These are phyloP conservation scores for Diddensiella caesifluorescens DNA, from an alignment of 805 yeast species.

Conservation along the genomic window DNA sequence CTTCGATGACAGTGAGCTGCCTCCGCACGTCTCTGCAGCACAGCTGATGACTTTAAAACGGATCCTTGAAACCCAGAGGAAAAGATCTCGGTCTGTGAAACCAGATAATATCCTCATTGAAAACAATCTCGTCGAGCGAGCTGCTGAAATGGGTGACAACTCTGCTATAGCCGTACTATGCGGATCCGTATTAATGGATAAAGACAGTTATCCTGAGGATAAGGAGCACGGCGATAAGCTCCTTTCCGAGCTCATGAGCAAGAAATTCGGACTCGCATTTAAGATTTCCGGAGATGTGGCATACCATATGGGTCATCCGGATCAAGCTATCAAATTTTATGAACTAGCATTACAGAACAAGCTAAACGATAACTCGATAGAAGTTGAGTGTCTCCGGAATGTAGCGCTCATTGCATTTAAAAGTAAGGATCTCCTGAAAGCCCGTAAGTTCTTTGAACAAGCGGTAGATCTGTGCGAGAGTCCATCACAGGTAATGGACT, in stretches of 20 bases:
- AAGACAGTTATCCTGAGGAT: conserved; percentile 45
- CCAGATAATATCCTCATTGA: conserved; percentile 56
- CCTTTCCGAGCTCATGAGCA: conserved; percentile 49
- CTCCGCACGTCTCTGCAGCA: conserved; percentile 44
- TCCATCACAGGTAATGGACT: conserved; percentile 48
- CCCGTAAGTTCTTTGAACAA: conserved; percentile 55
- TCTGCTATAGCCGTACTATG: conserved; percentile 76
- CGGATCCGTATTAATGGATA: conserved; percentile 37
- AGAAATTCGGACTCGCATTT: conserved; percentile 66
- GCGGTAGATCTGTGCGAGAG: conserved; percentile 56
- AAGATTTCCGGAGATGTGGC: conserved; percentile 79
- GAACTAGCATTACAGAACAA: conserved; percentile 46
- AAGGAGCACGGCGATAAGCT: conserved; percentile 56
- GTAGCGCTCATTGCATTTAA: conserved; percentile 55
- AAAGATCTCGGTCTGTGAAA: conserved; percentile 54
- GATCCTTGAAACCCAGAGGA: conserved; percentile 57
- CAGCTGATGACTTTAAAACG: conserved; percentile 67
- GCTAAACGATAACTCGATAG: conserved; percentile 43
- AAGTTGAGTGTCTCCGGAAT: conserved; percentile 68
- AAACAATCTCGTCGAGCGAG: conserved; percentile 66
- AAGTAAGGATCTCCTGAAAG: conserved; percentile 43
- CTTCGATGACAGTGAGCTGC: conserved; percentile 29
- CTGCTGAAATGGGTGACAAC: conserved; percentile 77
- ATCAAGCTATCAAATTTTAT: conserved; percentile 59
- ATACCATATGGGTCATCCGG: conserved; percentile 41